Base-by-base conservation (phyloP, 2,329 filamentous ascomycete genomes). In the Apiospora pterosperma region DNA sequence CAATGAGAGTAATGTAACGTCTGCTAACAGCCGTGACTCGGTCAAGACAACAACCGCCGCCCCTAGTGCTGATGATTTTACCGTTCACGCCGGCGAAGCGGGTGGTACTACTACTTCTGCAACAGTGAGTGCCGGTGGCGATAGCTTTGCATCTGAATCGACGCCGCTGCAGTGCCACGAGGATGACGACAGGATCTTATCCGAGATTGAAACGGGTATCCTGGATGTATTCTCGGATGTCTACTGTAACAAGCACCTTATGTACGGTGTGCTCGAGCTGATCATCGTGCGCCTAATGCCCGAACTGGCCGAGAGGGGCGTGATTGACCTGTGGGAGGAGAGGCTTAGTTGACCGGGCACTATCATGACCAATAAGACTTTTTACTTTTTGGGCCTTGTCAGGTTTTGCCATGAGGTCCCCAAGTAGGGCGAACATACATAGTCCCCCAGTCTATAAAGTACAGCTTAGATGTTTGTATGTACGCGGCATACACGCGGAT, bases 161-260 rank as follows among this genome's bases (percentile, higher is more conserved):
- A 36, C 36, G n/a, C 23, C 58, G 21, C n/a, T 23, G 34, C 58
- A 60, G 23, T 28, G 11, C 34, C 34, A 36, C n/a, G 34, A 38
- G 58, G 68, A 80, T 62, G 80, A 84, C 25, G 80, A 85, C 62
- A 79, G 78, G 60, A 81, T 88, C 65, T 77, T 88, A 55, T 77
- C 80, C 66, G 85, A 90, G 70, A 84, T 92, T 68, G 87, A 89
- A 72, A 79, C 84, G 67, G 79, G 85, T 31, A 81, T 93, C 58
- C 82, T 98, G 59, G 88, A 91, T 71, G 82, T 94, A 41, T 90
- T 97, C 69, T 87, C 86, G 19, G 93, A 97, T 77, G 82, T 85
- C 62, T 97, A 97, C 79, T 90, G 93, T 78, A 99, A 99, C 79
- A 96, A 94, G 80, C 93, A 97, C 79, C 81, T 98, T 36, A 81